phyloP scores from a whole-genome alignment of 306 rosid genomes.

The Cotoneaster glaucophyllus region DNA sequence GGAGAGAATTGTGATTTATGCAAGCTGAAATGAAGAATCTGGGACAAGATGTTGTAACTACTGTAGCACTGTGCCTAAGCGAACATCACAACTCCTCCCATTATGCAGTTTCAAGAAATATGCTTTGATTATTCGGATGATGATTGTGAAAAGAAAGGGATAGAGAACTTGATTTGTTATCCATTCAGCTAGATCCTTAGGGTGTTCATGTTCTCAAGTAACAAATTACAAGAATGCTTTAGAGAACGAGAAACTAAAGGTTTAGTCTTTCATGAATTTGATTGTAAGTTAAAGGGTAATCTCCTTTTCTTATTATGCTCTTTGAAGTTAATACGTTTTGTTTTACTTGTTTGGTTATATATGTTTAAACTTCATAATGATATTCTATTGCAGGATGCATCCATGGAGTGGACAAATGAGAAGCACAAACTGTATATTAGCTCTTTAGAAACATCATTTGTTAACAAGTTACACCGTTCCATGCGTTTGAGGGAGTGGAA shows the following conservation, averaged over 20 bases:
- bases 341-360: conserved; percentile 5
- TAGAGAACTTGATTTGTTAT: not conserved
- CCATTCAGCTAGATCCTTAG: not conserved
- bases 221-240: not conserved
- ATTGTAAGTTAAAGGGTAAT: not conserved
- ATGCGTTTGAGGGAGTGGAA: conserved; percentile 25
- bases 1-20: not conserved
- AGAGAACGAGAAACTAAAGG: too few relatives aligned
- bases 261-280: not conserved
- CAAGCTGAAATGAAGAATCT: not conserved
- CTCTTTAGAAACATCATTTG: conserved; percentile 78
- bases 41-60: not conserved
- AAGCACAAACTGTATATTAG: conserved; percentile 59
- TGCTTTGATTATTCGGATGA: not conserved
- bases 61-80: not conserved
- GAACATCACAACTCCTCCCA: not conserved
- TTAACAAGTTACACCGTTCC: conserved; percentile 48
- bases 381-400: conserved; percentile 34
- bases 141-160: not conserved
- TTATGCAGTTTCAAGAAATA: not conserved
- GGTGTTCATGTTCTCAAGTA: not conserved
- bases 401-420: conserved; percentile 74
- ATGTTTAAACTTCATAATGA: conserved; percentile 3
- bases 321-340: not conserved
- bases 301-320: not conserved